phyloP scores from a whole-genome alignment of 805 yeast species.

The Blastobotrys terrestris region DNA sequence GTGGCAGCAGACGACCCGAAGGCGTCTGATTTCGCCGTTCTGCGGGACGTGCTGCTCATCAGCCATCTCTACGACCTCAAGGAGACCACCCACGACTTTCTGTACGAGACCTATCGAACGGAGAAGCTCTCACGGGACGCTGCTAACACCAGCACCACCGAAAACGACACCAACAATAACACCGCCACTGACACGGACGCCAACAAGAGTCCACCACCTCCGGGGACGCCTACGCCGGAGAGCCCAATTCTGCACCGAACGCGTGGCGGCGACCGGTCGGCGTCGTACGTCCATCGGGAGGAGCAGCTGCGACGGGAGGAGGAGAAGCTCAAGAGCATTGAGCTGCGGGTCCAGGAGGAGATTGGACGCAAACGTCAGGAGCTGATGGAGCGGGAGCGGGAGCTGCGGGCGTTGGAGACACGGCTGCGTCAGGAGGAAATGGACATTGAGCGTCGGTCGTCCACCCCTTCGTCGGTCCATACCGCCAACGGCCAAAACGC shows the following conservation, averaged over 20 bases:
- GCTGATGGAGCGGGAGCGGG: constrained; percentile 76
- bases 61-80: constrained; percentile 84
- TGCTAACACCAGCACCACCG: constrained; percentile 12
- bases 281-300: constrained; percentile 60
- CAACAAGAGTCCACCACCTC: constrained; percentile 11
- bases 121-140: constrained; percentile 67
- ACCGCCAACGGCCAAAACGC: constrained; percentile 72
- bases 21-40: constrained; percentile 69
- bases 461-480: constrained; percentile 37
- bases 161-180: constrained; percentile 2
- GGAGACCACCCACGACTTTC: constrained; percentile 78
- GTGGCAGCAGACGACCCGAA: constrained; percentile 63
- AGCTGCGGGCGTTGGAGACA: constrained; percentile 71
- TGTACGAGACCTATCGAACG: constrained; percentile 87
- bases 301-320: constrained; percentile 87
- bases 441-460: constrained; percentile 8
- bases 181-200: constrained; percentile 18
- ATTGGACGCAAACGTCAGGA: constrained; percentile 74
- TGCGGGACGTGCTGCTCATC: constrained; percentile 73
- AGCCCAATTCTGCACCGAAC: constrained; percentile 23
- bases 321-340: constrained; percentile 79
- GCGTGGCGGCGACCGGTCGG: constrained; percentile 34
- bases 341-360: constrained; percentile 85
- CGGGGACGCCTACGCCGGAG: constrained; percentile 7
- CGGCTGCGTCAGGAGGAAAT: constrained; percentile 12